Conservation (phyloP, 306 rosid genomes). For the Mucuna pruriens region DNA sequence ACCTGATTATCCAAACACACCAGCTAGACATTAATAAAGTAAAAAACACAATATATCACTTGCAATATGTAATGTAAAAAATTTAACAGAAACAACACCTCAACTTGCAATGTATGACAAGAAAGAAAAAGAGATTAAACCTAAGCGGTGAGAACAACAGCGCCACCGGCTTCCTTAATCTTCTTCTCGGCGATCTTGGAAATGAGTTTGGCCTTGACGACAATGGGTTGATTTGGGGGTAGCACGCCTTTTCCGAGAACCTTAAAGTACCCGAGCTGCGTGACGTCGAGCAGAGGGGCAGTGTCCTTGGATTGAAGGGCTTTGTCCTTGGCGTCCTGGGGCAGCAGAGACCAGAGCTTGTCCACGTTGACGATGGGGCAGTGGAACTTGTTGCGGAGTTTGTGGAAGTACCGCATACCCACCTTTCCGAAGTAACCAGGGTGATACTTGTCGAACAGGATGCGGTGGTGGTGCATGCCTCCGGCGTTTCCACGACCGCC, state of each 20-base stretch:
- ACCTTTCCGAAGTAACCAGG: constrained; percentile 91
- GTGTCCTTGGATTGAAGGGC: constrained; percentile 56
- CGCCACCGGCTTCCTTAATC: constrained; percentile 92
- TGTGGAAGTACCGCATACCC: constrained; percentile 90
- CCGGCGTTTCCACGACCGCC: constrained; percentile 95
- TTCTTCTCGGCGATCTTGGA: constrained; percentile 87
- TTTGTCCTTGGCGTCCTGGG: constrained; percentile 73
- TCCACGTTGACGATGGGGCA: constrained; percentile 82
- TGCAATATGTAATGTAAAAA: background rate
- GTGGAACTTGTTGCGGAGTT: constrained; percentile 78
- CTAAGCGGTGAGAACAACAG: constrained; percentile 85
- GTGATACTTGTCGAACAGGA: constrained; percentile 91
- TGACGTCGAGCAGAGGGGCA: constrained; percentile 71
- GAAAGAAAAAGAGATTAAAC: constrained; percentile 11
- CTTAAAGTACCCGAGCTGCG: constrained; percentile 73
- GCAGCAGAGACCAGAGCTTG: constrained; percentile 75
- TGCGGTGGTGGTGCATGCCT: constrained; percentile 95
- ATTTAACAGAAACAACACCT: background rate
- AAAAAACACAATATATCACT: background rate
- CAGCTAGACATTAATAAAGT: background rate
- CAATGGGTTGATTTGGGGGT: constrained; percentile 63
- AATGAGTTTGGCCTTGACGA: constrained; percentile 82
- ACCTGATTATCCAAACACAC: too few relatives aligned
- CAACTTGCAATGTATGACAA: background rate
- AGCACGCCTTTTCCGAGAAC: constrained; percentile 76